Evolutionary conservation across 1,284 basidiomycete species (phyloP).

Genomic region (Tremellales sp.): DNA sequence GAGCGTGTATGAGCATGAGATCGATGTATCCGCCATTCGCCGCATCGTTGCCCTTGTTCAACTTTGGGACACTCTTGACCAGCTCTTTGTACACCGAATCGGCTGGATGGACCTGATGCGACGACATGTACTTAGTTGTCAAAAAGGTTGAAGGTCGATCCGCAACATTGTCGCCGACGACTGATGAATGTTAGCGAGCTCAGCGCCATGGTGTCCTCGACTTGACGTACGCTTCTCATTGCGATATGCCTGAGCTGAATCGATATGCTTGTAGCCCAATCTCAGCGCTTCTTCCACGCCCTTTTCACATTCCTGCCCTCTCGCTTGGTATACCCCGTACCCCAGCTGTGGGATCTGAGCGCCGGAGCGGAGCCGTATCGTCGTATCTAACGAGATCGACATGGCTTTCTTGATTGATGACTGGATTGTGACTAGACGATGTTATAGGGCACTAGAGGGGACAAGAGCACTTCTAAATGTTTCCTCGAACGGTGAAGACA

Average conservation of each 20-base stretch:
- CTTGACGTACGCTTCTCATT: slow-evolving; percentile 73
- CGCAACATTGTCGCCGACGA: slow-evolving; percentile 26
- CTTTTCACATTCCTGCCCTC: slow-evolving; percentile 54
- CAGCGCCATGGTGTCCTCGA: neutral
- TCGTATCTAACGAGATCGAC: slow-evolving; percentile 23
- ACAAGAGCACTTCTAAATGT: too few species aligned
- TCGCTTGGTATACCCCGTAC: slow-evolving; percentile 71
- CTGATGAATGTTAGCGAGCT: slow-evolving; percentile 9
- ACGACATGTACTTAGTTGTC: slow-evolving; percentile 62
- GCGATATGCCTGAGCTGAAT: slow-evolving; percentile 61
- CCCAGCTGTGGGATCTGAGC: slow-evolving; percentile 66
- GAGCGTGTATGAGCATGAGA: slow-evolving; percentile 65
- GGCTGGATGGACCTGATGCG: slow-evolving; percentile 56
- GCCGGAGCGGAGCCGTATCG: slow-evolving; percentile 40
- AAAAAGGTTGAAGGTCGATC: slow-evolving; percentile 39
- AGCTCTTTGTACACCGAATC: slow-evolving; percentile 47
- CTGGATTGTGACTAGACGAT: too few species aligned
- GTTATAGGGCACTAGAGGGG: too few species aligned
- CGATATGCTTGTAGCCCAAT: slow-evolving; percentile 61
- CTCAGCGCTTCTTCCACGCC: slow-evolving; percentile 66
- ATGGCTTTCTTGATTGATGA: too few species aligned
- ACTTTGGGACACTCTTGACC: slow-evolving; percentile 17
- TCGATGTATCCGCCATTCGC: slow-evolving; percentile 56
- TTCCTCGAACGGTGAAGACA: too few species aligned
- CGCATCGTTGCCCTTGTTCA: slow-evolving; percentile 6